These are phyloP conservation scores for Sporothrix luriei DNA, from an alignment of 2,329 filamentous ascomycete genomes.

Conservation along the genomic window DNA sequence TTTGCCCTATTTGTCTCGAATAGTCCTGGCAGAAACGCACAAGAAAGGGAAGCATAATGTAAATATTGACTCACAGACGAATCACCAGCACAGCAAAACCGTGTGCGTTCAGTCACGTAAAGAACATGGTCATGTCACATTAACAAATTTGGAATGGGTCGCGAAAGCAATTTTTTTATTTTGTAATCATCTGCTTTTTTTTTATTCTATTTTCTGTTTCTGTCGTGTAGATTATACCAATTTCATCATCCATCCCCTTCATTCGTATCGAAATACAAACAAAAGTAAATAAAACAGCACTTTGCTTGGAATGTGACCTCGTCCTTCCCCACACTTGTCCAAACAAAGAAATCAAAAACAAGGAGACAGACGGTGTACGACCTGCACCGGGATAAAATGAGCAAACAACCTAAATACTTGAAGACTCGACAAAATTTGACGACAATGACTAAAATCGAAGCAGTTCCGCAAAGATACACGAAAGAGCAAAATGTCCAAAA, in stretches of 20 bases:
- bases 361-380: too few species aligned
- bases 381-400: too few species aligned
- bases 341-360: slow-evolving; percentile 2
- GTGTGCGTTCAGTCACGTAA: too few species aligned
- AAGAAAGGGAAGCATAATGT: not conserved
- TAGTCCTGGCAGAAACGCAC: not conserved
- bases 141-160: too few species aligned
- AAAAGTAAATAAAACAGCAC: not conserved
- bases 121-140: too few species aligned
- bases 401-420: too few species aligned
- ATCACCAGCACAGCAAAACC: not conserved
- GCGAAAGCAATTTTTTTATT: not conserved
- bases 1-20: slow-evolving; percentile 5
- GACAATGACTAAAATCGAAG: not conserved
- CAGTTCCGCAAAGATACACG: not conserved
- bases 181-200: not conserved
- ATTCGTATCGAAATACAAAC: not conserved
- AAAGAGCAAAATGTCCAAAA: not conserved
- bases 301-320: slow-evolving; percentile 23
- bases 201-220: not conserved
- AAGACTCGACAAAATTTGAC: too few species aligned
- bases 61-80: not conserved
- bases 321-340: not conserved
- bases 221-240: not conserved
- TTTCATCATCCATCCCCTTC: slow-evolving; percentile 13